Percentiles rank a stretch among this genome's conserved stretches.
Conservation (phyloP, 371 early-diverging fungal species). For the Mucor plumbeus region DNA sequence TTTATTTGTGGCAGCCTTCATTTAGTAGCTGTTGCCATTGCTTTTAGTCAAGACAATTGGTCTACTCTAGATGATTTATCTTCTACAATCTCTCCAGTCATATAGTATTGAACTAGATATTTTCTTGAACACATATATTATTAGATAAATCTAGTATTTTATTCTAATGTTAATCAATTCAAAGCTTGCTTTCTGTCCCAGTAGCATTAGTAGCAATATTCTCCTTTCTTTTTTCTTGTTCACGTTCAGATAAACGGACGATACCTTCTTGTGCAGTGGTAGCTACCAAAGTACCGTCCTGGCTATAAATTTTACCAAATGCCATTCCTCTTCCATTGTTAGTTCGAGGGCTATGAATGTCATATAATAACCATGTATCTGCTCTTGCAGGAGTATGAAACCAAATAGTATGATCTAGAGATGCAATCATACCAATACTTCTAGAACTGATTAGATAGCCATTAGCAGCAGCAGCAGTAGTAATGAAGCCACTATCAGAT, state of each 20-base stretch:
- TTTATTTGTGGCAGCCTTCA: neutral
- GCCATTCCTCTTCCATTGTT: constrained; percentile 76
- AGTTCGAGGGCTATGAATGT: constrained; percentile 75
- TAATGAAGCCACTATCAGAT: constrained; percentile 27
- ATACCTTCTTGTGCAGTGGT: constrained; percentile 79
- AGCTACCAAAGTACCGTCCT: constrained; percentile 79
- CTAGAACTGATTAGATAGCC: constrained; percentile 40
- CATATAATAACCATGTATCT: constrained; percentile 83
- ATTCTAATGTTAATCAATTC: neutral
- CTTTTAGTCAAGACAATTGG: neutral
- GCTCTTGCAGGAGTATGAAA: constrained; percentile 87
- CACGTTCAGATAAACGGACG: constrained; percentile 42
- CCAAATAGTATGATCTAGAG: constrained; percentile 90
- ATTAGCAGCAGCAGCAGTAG: constrained; percentile 25
- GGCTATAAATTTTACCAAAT: constrained; percentile 79
- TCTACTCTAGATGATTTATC: neutral
- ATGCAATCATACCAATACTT: constrained; percentile 76
- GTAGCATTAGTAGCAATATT: neutral
- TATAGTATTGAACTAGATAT: neutral
- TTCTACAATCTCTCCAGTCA: neutral
- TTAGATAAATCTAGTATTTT: neutral
- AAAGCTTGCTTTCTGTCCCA: neutral
- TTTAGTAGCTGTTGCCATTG: neutral
- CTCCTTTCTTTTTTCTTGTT: constrained; percentile 20
- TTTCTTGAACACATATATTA: neutral